Percentiles rank a stretch among this genome's conserved stretches.
Evolutionary conservation across 176 grass and related monocot genomes (phyloP).

Genomic region (Elymus sibiricus): DNA sequence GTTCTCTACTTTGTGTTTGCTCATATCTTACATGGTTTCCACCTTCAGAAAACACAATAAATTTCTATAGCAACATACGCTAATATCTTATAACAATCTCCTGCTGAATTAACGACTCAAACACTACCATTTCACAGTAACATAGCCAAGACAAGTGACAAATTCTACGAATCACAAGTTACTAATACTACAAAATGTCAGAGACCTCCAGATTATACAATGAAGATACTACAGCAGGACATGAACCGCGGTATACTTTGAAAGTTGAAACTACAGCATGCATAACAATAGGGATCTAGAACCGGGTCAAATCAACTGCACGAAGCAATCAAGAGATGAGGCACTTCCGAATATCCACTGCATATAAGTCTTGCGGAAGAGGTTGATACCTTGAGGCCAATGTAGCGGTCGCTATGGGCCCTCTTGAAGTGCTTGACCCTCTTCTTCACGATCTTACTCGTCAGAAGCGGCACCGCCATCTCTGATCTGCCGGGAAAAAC

Average conservation of each 20-base stretch:
- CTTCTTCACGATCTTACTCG: slow-evolving; percentile 90
- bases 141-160: not conserved
- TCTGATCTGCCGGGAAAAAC: slow-evolving; percentile 13
- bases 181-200: not conserved
- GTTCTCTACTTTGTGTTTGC: not conserved
- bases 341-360: not conserved
- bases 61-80: not conserved
- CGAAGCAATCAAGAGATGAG: not conserved
- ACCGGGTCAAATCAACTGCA: not conserved
- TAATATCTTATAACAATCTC: not conserved
- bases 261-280: not conserved
- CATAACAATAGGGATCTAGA: not conserved
- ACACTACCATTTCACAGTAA: not conserved
- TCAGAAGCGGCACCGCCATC: slow-evolving; percentile 83
- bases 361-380: not conserved
- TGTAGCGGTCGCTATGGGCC: slow-evolving; percentile 76
- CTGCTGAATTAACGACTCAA: not conserved
- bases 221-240: not conserved
- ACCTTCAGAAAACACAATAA: not conserved
- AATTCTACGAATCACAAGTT: not conserved
- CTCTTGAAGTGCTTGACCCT: slow-evolving; percentile 48
- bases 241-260: not conserved
- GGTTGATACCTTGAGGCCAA: slow-evolving; percentile 53
- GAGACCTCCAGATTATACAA: not conserved
- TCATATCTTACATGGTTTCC: not conserved